Evolutionary conservation across 371 early-diverging fungal genomes (phyloP), one percentile per base, ranked within the genome.

Genomic region (Nosema muscidifuracis): DNA sequence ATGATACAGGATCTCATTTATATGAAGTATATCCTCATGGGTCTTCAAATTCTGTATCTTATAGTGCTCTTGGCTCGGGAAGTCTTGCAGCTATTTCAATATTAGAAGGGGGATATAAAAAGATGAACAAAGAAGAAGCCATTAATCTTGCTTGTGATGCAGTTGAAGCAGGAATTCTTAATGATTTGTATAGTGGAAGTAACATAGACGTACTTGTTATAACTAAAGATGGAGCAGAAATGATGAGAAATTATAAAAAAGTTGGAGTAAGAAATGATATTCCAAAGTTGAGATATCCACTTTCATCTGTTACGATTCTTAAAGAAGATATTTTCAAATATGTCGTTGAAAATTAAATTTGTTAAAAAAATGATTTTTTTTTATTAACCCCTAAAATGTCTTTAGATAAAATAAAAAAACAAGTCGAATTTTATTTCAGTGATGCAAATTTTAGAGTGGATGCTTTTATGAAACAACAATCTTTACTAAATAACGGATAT

Each of bases 171-270:
- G 99, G 99, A 86, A 92, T 98, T 74, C 91, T 93, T 83, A 97
- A 98, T 84, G 99, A 98, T 85, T 85, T 97, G 56, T 97, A 97
- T 76, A 95, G 96, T 51, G 99, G 99, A 74, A 91, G 91, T 31
- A 95, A 95, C 82, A 93, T 98, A 71, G 95, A 98, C 85, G 88
- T 95, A 1, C 68, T 62, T 71, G 71, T 78, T 10, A 81, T 83
- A 34, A 50, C 53, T 26, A 31, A 62, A 10, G 51, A 43, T 2
- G 69, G 55, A 31, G 47, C 34, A 26, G 63, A 77, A 30, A 60
- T 69, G 43, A 40, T 56, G 9, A 66, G 79, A 60, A 74, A 67
- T 53, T 75, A 77, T 44, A 62, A 60, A 47, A 70, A 42, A 31
- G 69, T 82, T 16, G 80, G 74, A 43, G 67, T 50, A 36, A 74